Base-by-base conservation (phyloP, 2,329 filamentous ascomycete species). In the Pseudogymnoascus sp. region DNA sequence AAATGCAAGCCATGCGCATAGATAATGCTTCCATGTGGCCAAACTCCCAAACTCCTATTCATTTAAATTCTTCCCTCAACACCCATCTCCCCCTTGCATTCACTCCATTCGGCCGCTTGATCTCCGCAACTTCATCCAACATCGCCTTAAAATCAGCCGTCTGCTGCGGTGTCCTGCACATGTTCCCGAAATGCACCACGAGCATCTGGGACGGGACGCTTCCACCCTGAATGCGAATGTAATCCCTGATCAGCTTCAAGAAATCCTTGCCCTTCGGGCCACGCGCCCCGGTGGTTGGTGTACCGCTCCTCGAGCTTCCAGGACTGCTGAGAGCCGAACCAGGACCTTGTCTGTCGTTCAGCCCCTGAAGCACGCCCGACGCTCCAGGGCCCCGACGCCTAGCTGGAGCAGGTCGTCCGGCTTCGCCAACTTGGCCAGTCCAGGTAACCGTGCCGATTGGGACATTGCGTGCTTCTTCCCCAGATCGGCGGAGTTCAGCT, bases 381-480 rank as follows among this genome's bases (percentile, higher is more conserved):
- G 84, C 84, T 67, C 80, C 78, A 4, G 82, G 82, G 10, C 75
- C 75, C 33, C 71, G 76, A 42, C 77, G 81, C 69, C 73, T 64
- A 73, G 79, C 64, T 75, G 77, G 37, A 78, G 80, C 26, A 1
- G 89, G 89, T 37, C 89, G 82, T 1, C 93, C 93, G 4, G 86
- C 87, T 60, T 88, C 83, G 9, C 93, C 93, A 56, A 89, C 86
- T 69, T 89, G 85, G 1, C 95, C 93, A 0, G 93, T 97, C 93
- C 93, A 97, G 0, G 93, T 97, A 7, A 95, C 90, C 0, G 90
- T 91, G 7, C 93, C 93, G 33, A 91, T 87, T 0, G 90, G 90
- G 1, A 93, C 80, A 7, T 80, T 82, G 10, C 86, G 82, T 2
- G 93, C 91, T 31, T 88, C 82, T 71, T 93, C 85, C 44, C 85